Base-by-base conservation (phyloP, 495 filamentous ascomycete genomes). In the Penicillium cosmopolitanum region DNA sequence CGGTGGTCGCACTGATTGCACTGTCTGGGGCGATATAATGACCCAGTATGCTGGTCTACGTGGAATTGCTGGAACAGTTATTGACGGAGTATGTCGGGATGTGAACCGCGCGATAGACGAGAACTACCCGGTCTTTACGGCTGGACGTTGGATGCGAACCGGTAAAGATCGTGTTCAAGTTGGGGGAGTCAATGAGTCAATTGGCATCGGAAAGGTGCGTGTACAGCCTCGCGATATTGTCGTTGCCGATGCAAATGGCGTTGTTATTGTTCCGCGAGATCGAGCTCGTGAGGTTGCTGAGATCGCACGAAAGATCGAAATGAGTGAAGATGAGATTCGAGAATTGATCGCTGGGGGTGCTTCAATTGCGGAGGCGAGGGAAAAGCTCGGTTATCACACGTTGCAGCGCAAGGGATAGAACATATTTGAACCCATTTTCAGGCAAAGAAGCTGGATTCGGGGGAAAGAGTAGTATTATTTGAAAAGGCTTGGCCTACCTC, bases 11-110 rank as follows among this genome's bases (percentile, higher is more conserved):
- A 64, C 58, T 3, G 58, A 64, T 34, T 67, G 65, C 50, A 67
- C 65, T 5, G 61, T 67, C 16, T 67, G 65, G 65, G 65, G 65
- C 33, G 61, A 64, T 53, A 64, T 64, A 13, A 67, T 67, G 61
- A 67, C 65, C 8, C 61, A 67, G 38, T 67, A 67, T 36, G 65
- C 65, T 10, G 61, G 61, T 12, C 4, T 64, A 4, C 54, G 65
- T 16, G 61, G 53, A 16, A 64, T 67, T 51, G 51, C 65, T 31
- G 65, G 65, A 16, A 48, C 61, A 5, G 65, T 67, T 2, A 67
- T 67, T 13, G 65, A 67, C 35, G 61, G 65, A 3, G 58, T 67
- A 13, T 67, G 65, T 36, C 65, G 65, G 0, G 65, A 67, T 55
- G 61, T 67, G 48, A 64, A 59, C 33, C 53, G 58, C 21, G 65